Base-by-base conservation (phyloP, 306 rosid species). In the Purshia tridentata region DNA sequence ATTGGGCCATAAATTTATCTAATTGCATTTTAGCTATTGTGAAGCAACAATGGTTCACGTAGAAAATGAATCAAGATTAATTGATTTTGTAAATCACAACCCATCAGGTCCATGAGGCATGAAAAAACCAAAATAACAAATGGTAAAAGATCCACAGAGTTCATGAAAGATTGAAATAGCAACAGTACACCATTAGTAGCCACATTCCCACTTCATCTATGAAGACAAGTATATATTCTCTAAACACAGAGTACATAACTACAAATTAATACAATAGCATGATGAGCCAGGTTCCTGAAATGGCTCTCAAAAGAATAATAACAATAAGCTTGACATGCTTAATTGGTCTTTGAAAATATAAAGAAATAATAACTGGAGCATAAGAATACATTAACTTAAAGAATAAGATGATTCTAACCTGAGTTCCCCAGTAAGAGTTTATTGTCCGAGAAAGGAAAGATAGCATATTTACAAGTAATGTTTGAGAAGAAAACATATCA, bases 361-460 rank as follows among this genome's bases (percentile, higher is more conserved):
- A 45, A 37, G 18, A 40, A 66, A 55, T 15, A 61, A 37, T 35
- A 67, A 77, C 20, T 4, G 3, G 15, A 22, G 57, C 49, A 11
- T 46, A 50, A 71, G 73, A 40, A 39, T 40, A 53, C 4, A 48
- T 51, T 19, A 73, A 56, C 18, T 41, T 50, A 59, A 54, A 59
- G 48, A 65, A 48, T 39, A 39, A 40, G 60, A 69, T 29, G 53
- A 61, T 22, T 69, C 84, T 76, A 44, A 93, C 98, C 98, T 89
- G 97, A 52, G 98, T 89, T 78, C 93, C 98, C 97, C 97, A 94
- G 23, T 87, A 94, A 40, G 98, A 94, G 85, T 94, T 94, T 82
- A 89, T 39, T 70, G 88, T 91, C 82, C 98, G 88, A 53, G 83
- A 82, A 63, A 91, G 79, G 78, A 93, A 89, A 18, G 98, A 93